Evolutionary conservation across 2,329 filamentous ascomycete genomes (phyloP), one percentile per base, ranked within the genome.

Genomic region (Beauveria sp.): DNA sequence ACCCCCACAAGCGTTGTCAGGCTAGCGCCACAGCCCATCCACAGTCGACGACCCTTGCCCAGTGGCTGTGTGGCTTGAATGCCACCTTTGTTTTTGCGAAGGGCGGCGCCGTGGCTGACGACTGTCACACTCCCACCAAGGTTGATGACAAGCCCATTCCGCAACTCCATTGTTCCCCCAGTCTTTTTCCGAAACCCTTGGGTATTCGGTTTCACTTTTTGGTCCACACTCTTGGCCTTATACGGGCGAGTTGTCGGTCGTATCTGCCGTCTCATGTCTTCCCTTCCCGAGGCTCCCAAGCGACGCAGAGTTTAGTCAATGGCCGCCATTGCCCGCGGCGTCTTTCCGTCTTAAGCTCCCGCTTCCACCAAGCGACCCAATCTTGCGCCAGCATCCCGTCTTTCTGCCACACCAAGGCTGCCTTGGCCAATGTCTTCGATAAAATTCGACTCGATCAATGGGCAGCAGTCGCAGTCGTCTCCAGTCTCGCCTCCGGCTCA

Each of bases 401-500:
- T 20, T 2, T 40, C 50, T 16, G 30, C 50, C 50, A 16, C 3
- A 12, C 22, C 12, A 6, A 30, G 22, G 52, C 52, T 16, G 14
- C 40, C 20, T 26, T n/a, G 53, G 10, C 34, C 24, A 43, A 59
- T 59, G 47, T 42, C 46, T 22, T 43, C 22, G 10, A 38, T 49
- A 30, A 26, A 16, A 5, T 4, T 18, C 34, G 34, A 26, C 24
- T 24, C 47, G 8, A 28, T 10, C 12, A 34, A 42, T 34, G 40
- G 9, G n/a, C 46, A 28, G 38, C 34, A 12, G 22, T 28, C 38
- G 9, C 34, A 52, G 46, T 30, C 47, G 5, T 61, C 51, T n/a
- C 38, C 60, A 6, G 54, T 24, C 20, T 62, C 60, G n/a, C 53
- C 60, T 4, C 52, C 60, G 22, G 46, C 56, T 14, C 60, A 54